Evolutionary conservation across 495 filamentous ascomycete genomes (phyloP), one percentile per base, ranked within the genome.

Genomic region (Geopyxis carbonaria): DNA sequence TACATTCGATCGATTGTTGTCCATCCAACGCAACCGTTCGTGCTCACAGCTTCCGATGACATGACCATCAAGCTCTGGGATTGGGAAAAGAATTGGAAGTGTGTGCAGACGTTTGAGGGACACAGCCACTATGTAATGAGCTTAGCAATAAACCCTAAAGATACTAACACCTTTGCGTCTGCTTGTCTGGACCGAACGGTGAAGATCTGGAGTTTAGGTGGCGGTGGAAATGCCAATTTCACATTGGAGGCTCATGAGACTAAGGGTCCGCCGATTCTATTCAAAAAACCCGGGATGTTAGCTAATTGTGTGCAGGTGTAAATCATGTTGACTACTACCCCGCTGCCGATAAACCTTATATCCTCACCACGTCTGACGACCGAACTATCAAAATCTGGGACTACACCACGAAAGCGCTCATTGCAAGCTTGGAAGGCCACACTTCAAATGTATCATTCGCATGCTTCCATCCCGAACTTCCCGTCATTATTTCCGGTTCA

Each of bases 51-150:
- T 37, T 84, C 79, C 43, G 91, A 99, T 81, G 89, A 99, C 55
- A 95, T 95, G 89, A 93, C 83, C 24, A 94, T 99, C 51, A 94
- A 93, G 65, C 66, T 94, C 39, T 99, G 91, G 91, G 84, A 99
- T 62, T 99, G 89, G 89, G 89, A 95, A 50, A 86, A 83, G 57
- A 72, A 72, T 46, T 99, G 91, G 91, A 95, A 94, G 60, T 94
- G 87, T 50, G 82, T 95, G 13, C 83, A 93, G 57, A 77, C 93
- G 29, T 99, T 93, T 51, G 89, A 99, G 57, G 89, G 89, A n/a
- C 92, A 99, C 54, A 79, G 76, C 51, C 85, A 93, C 62, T 93
- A 85, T 66, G 89, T 95, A 28, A 97, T 97, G 91, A 84, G 85
- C n/a, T 69, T 99, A 45, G 76, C 91, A n/a, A 93, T 99, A 58